Percentiles rank a stretch among this genome's conserved stretches.
phyloP scores from a whole-genome alignment of 1,139 yeast genomes.

The Yamadazyma spencermartinsiae region DNA sequence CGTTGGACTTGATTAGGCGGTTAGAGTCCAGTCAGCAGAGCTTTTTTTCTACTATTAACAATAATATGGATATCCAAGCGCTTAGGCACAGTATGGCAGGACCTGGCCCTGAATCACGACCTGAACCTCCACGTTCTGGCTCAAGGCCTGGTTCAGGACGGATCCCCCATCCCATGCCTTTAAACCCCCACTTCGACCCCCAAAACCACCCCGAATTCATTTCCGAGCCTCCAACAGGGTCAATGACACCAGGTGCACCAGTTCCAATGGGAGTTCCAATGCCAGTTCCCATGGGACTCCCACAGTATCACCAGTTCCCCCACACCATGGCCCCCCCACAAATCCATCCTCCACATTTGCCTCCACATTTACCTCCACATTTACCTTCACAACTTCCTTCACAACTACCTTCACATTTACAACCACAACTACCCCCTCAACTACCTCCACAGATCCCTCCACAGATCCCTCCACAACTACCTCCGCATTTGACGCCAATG shows the following conservation, averaged over 20 bases:
- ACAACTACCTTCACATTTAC: too few species aligned
- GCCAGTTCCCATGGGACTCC: background rate
- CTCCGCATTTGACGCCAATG: conserved; percentile 1
- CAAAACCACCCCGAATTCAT: too few species aligned
- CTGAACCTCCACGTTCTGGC: conserved; percentile 2
- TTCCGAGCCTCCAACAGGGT: conserved; percentile 3
- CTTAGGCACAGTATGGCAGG: too few species aligned
- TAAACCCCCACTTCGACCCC: too few species aligned
- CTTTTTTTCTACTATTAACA: conserved; percentile 11
- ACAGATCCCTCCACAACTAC: conserved; percentile 3
- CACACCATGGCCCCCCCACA: too few species aligned
- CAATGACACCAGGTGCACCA: too few species aligned
- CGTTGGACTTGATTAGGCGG: conserved; percentile 6
- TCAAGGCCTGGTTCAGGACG: background rate
- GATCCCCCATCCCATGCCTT: too few species aligned
- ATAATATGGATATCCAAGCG: background rate
- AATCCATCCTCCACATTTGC: too few species aligned
- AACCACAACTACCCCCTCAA: too few species aligned
- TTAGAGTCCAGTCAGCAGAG: conserved; percentile 11
- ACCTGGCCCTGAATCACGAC: background rate
- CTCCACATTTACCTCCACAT: too few species aligned
- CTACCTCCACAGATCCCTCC: conserved; percentile 3
- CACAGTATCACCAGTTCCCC: conserved; percentile 5
- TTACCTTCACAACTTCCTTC: too few species aligned
- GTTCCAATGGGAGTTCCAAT: background rate